These are phyloP conservation scores for Psilocybe azurescens DNA, from an alignment of 768 basidiomycete genomes.

Conservation along the genomic window DNA sequence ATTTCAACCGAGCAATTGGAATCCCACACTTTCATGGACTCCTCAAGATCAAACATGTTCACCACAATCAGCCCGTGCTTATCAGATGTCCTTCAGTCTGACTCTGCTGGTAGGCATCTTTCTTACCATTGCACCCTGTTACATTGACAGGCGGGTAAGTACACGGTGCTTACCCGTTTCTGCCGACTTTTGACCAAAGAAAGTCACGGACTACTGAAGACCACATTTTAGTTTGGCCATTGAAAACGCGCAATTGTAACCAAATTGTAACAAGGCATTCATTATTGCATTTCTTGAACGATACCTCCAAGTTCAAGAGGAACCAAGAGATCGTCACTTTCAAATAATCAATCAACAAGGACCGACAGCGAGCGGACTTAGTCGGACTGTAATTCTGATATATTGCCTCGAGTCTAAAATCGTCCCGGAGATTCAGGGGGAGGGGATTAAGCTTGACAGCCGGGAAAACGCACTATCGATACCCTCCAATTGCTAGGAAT, in stretches of 20 bases:
- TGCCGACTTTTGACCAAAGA: neutral
- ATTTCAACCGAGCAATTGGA: neutral
- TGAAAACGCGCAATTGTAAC: neutral
- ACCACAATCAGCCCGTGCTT: neutral
- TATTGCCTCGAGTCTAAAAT: neutral
- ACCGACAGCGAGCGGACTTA: neutral
- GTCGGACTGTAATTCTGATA: neutral
- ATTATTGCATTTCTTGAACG: no score
- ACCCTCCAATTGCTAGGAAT: neutral
- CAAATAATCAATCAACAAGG: neutral
- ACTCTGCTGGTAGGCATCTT: neutral
- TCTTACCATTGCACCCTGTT: neutral
- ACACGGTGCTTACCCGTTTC: neutral
- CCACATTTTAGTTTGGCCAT: neutral
- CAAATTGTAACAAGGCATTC: neutral
- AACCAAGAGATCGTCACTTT: neutral
- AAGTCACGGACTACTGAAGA: no score
- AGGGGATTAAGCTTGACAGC: slow-evolving; percentile 14
- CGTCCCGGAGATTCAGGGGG: neutral
- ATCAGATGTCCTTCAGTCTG: neutral
- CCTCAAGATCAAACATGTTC: neutral
- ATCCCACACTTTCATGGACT: neutral
- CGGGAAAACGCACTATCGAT: neutral
- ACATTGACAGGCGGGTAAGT: neutral
- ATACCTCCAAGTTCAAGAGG: no score